A percentile compares a stretch with the other conserved stretches of the same genome.
These are phyloP conservation scores for Posidonia australis DNA, from an alignment of 106 monocot species.

Conservation along the genomic window DNA sequence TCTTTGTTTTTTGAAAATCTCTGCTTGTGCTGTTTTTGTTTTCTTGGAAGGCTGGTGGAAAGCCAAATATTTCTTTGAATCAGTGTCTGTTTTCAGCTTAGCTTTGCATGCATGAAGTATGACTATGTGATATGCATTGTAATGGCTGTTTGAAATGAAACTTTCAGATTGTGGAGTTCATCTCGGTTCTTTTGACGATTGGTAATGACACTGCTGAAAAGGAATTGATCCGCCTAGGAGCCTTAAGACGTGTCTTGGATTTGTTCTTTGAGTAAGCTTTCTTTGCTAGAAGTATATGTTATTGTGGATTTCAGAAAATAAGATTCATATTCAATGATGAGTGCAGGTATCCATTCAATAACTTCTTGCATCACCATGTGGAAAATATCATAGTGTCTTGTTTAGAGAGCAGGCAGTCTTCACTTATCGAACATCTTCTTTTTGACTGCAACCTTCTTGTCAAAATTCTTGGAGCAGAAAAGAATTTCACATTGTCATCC, in stretches of 20 bases:
- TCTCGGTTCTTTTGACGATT: constrained; percentile 77
- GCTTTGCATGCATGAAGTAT: no score
- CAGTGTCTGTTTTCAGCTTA: no score
- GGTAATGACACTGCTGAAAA: constrained; percentile 76
- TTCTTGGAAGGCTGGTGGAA: no score
- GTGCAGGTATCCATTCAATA: constrained; percentile 88
- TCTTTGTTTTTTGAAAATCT: neutral
- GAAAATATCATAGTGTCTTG: constrained; percentile 71
- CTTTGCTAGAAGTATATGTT: neutral
- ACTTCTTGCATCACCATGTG: constrained; percentile 88
- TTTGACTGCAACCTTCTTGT: constrained; percentile 53
- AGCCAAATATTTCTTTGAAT: no score
- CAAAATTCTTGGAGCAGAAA: constrained; percentile 79
- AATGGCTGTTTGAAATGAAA: neutral
- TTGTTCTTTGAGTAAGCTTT: constrained; percentile 90
- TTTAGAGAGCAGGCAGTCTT: constrained; percentile 65
- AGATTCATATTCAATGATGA: neutral
- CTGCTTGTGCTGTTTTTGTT: neutral
- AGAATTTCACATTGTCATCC: constrained; percentile 30
- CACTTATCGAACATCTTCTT: constrained; percentile 73
- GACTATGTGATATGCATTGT: neutral
- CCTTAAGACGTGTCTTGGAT: constrained; percentile 50
- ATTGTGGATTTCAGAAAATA: neutral
- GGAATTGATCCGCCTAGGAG: constrained; percentile 51
- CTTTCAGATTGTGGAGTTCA: constrained; percentile 94